Percentiles rank a stretch among this genome's conserved stretches.
These are phyloP conservation scores for Lactarius psammicola DNA, from an alignment of 768 basidiomycete genomes.

Conservation along the genomic window DNA sequence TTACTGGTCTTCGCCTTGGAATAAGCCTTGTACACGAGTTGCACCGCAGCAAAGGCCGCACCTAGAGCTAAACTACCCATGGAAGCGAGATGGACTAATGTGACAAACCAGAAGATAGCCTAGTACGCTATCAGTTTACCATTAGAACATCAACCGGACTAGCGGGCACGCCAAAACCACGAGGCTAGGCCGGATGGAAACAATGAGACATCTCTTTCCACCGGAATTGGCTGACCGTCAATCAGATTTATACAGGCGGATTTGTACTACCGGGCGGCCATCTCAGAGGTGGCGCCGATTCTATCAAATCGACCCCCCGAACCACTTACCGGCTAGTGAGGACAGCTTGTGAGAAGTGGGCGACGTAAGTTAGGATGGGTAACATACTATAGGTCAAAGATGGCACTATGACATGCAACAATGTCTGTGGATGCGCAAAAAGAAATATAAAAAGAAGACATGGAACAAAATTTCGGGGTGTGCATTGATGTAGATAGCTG, in stretches of 20 bases:
- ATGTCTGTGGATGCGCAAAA: constrained; percentile 20
- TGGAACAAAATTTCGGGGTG: constrained; percentile 15
- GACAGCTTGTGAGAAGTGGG: background rate
- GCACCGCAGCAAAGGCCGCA: constrained; percentile 27
- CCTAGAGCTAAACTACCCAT: constrained; percentile 26
- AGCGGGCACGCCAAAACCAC: background rate
- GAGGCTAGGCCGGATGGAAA: background rate
- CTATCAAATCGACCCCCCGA: background rate
- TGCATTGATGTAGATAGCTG: constrained; percentile 22
- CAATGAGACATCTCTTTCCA: background rate
- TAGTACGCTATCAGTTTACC: background rate
- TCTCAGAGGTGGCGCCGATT: background rate
- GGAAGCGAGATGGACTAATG: background rate
- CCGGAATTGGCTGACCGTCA: background rate
- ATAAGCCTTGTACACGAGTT: constrained; percentile 27
- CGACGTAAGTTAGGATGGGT: background rate
- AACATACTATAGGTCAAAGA: constrained; percentile 12
- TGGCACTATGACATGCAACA: constrained; percentile 11
- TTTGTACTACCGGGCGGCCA: background rate
- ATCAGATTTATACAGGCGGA: background rate
- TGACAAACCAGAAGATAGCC: background rate
- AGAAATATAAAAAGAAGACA: constrained; percentile 12
- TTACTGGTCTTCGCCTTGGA: constrained; percentile 27
- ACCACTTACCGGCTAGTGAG: background rate
- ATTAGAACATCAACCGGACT: constrained; percentile 1